Conservation (phyloP, 2,329 filamentous ascomycete genomes). For the Colletotrichum brevisporum region DNA sequence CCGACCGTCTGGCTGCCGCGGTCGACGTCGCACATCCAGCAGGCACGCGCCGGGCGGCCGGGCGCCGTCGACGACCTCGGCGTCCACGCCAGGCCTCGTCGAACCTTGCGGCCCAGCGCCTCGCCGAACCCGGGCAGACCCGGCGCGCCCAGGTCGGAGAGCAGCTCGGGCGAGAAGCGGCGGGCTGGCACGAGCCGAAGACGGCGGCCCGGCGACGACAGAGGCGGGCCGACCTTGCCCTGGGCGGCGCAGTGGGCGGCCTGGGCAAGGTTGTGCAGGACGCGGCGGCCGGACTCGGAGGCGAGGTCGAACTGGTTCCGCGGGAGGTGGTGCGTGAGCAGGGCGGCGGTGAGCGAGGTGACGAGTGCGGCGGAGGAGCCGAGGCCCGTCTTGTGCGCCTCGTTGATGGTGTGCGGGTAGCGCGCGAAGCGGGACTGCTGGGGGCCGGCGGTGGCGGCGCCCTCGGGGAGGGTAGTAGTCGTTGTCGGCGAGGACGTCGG, state of each 20-base stretch:
- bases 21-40: constrained; percentile 95
- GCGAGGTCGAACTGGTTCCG: constrained; percentile 68
- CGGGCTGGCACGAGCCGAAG: constrained; percentile 89
- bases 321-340: constrained; percentile 83
- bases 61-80: constrained; percentile 79
- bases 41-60: constrained; percentile 78
- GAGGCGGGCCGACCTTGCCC: constrained; percentile 96
- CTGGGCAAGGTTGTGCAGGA: constrained; percentile 93
- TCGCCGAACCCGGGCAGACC: constrained; percentile 76
- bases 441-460: constrained; percentile 49
- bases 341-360: constrained; percentile 84
- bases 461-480: constrained; percentile 82
- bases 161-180: constrained; percentile 87
- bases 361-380: constrained; percentile 96
- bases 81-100: constrained; percentile 80
- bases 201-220: constrained; percentile 93
- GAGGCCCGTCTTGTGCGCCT: constrained; percentile 95
- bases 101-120: constrained; percentile 75
- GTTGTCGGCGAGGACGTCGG: constrained; percentile 94
- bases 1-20: constrained; percentile 93
- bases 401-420: constrained; percentile 81
- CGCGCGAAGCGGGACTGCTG: constrained; percentile 75
- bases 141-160: constrained; percentile 76
- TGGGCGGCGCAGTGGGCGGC: constrained; percentile 95
- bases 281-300: constrained; percentile 66